These are phyloP conservation scores for Rosa lucieae DNA, from an alignment of 306 rosid genomes.

Conservation along the genomic window DNA sequence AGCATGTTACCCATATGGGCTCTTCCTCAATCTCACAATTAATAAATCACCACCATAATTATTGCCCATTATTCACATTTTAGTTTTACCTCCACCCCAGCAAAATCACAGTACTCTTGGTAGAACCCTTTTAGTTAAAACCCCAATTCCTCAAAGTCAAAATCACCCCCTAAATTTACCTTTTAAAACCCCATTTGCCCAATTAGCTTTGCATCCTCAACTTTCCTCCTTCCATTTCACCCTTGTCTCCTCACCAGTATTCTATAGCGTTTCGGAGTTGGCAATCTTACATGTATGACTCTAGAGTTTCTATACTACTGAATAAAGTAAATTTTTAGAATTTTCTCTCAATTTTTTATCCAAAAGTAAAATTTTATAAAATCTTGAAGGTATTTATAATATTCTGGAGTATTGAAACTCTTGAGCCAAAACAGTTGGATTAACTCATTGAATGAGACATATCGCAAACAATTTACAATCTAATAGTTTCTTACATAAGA, in stretches of 20 bases:
- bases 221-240: neutral
- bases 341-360: too few species aligned
- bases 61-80: neutral
- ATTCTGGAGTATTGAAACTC: too few species aligned
- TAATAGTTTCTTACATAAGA: neutral
- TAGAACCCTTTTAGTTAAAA: neutral
- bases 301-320: too few species aligned
- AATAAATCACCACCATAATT: neutral
- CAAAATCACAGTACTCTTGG: neutral
- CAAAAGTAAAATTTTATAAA: too few species aligned
- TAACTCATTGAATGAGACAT: neutral
- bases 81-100: neutral
- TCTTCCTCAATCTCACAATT: neutral
- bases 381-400: too few species aligned
- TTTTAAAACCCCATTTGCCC: neutral
- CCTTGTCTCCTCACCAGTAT: too few species aligned
- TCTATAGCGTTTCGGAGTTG: neutral
- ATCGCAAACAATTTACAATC: neutral
- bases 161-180: neutral
- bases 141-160: neutral
- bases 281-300: neutral
- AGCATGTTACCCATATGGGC: slow-evolving; percentile 20
- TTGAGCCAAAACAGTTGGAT: rapidly evolving
- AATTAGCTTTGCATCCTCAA: neutral
- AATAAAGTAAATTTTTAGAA: too few species aligned